Evolutionary conservation across 2,329 filamentous ascomycete species (phyloP), one percentile per base, ranked within the genome.

Genomic region (Aspergillus fijiensis): DNA sequence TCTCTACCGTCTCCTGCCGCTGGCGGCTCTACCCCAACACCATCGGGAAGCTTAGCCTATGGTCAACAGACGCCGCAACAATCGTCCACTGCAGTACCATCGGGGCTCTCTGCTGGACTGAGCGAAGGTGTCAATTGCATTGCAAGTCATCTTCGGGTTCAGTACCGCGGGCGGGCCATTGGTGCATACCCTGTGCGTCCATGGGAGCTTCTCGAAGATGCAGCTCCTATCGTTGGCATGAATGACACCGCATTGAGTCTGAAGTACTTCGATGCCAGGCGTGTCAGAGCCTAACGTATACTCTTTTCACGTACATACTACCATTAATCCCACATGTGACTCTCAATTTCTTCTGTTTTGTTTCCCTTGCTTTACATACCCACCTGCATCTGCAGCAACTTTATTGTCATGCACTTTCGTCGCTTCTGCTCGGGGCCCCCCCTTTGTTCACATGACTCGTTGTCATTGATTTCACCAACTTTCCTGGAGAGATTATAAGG

Each of bases 191-290:
- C 72, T 2, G 62, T 76, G 10, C 74, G 74, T 23, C 74, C 73
- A 29, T 80, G 78, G 78, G 78, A 80, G 60, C 72, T 80, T 58
- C 70, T 80, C 25, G 76, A 78, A 62, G 78, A 80, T 59, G 74
- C 78, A 11, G 77, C 78, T 19, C 78, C 78, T 1, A 72, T 79
- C 19, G 65, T 76, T 23, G 76, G 77, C 25, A 67, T 70, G n/a
- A 80, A 80, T 60, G 78, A 80, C 60, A 80, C 78, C 4, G 76
- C 77, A 21, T 66, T 80, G 33, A 78, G 73, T 55, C 62, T 80
- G 49, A 69, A 74, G 21, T 76, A 74, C 49, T 80, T 80, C 59
- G 76, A 77, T 52, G 73, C 78, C 16, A 67, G 77, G 51, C 72
- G 70, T 33, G 69, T 74, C 33, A 67, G 72, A 63, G 64, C 58